Percentiles rank a stretch among this genome's conserved stretches.
These are phyloP conservation scores for Kondoa malvinella DNA, from an alignment of 768 basidiomycete species.

Conservation along the genomic window DNA sequence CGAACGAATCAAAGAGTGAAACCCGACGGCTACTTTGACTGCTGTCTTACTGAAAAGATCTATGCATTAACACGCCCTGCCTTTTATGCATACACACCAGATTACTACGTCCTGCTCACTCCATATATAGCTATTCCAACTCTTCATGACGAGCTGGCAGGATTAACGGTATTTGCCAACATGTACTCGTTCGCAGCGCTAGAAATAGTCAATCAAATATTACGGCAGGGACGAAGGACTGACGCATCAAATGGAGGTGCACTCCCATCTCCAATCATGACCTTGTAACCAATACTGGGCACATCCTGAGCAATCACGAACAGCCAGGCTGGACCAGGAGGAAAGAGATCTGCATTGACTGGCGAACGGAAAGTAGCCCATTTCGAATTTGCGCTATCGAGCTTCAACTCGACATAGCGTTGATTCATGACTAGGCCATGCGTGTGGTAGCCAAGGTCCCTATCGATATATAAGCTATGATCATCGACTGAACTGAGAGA, in stretches of 20 bases:
- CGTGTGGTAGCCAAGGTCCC: not conserved
- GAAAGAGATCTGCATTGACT: conserved; percentile 62
- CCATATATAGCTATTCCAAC: too few relatives aligned
- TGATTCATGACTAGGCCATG: conserved; percentile 5
- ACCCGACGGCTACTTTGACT: too few relatives aligned
- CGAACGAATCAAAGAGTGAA: too few relatives aligned
- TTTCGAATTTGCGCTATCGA: not conserved
- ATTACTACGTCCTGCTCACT: too few relatives aligned
- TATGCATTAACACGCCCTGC: too few relatives aligned
- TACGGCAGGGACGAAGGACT: not conserved
- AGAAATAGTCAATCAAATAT: not conserved
- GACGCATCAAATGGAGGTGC: not conserved
- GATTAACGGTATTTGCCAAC: not conserved
- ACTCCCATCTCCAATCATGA: conserved; percentile 46
- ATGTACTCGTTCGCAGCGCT: not conserved
- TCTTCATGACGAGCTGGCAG: too few relatives aligned
- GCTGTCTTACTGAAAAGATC: too few relatives aligned
- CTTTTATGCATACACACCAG: too few relatives aligned
- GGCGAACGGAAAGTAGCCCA: conserved; percentile 35
- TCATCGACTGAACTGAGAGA: too few relatives aligned
- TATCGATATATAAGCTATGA: not conserved
- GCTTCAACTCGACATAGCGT: not conserved
- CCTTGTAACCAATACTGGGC: conserved; percentile 56
- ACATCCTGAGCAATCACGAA: conserved; percentile 69
- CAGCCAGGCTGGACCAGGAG: conserved; percentile 68